Conservation (phyloP, 305 asterid genomes). For the Fraxinus dipetala region DNA sequence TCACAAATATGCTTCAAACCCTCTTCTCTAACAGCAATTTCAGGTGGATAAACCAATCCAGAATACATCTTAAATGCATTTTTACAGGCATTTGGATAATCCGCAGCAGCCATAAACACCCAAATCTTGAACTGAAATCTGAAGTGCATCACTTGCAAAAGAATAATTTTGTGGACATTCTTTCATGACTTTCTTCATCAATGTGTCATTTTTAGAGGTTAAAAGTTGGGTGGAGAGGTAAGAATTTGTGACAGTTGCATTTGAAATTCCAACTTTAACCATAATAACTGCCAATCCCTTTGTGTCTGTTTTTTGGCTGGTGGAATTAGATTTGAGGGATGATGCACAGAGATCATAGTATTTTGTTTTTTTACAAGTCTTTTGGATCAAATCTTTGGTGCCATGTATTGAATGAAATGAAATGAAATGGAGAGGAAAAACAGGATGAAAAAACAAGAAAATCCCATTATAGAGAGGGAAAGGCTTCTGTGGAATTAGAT, state of each 20-base stretch:
- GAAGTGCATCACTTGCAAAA: conserved; percentile 54
- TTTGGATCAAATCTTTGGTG: conserved; percentile 47
- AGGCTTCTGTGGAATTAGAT: neutral
- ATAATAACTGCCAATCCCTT: conserved; percentile 66
- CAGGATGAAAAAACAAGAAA: conserved; percentile 16
- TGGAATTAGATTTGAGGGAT: too few species aligned
- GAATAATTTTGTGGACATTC: conserved; percentile 66
- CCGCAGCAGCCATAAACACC: conserved; percentile 68
- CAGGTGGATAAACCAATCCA: conserved; percentile 51
- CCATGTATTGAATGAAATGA: conserved; percentile 6
- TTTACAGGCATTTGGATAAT: conserved; percentile 78
- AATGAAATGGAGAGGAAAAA: conserved; percentile 28
- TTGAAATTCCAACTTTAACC: conserved; percentile 47
- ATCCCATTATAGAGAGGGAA: conserved; percentile 12
- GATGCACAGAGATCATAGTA: too few species aligned
- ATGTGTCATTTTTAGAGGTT: conserved; percentile 26
- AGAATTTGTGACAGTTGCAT: conserved; percentile 63
- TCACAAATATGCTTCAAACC: conserved; percentile 73
- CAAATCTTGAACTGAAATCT: conserved; percentile 49
- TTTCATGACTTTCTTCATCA: conserved; percentile 42
- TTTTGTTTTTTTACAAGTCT: conserved; percentile 43
- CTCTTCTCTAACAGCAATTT: conserved; percentile 56
- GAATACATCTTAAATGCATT: conserved; percentile 47
- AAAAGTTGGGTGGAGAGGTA: conserved; percentile 44
- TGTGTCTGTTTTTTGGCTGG: conserved; percentile 33